Conservation (phyloP, 192 early-diverging fungal genomes). For the Thamnidium elegans region DNA sequence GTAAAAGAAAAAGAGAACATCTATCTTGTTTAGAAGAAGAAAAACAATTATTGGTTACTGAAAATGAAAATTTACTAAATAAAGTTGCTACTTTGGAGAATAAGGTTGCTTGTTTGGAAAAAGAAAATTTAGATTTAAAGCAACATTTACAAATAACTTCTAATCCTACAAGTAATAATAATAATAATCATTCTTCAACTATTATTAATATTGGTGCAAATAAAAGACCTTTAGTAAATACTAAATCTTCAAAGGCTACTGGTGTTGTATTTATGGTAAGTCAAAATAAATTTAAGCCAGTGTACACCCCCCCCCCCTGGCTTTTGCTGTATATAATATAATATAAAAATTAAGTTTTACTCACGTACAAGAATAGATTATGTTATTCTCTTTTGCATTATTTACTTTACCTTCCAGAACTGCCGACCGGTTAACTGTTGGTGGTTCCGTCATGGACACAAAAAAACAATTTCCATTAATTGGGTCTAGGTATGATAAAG, state of each 20-base stretch:
- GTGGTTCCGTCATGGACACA: slow-evolving; percentile 29
- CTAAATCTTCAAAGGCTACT: slow-evolving; percentile 44
- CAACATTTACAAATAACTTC: slow-evolving; percentile 25
- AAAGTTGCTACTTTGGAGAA: slow-evolving; percentile 58
- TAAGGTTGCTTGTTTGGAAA: slow-evolving; percentile 53
- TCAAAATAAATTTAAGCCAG: neutral
- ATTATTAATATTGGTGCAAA: too few relatives aligned
- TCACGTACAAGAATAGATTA: slow-evolving; percentile 48
- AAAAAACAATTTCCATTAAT: slow-evolving; percentile 30
- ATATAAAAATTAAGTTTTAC: too few relatives aligned
- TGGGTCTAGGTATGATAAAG: slow-evolving; percentile 31
- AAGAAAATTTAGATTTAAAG: slow-evolving; percentile 49
- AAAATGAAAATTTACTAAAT: slow-evolving; percentile 60
- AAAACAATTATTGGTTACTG: slow-evolving; percentile 43
- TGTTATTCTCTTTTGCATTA: slow-evolving; percentile 82
- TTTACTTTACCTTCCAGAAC: slow-evolving; percentile 66
- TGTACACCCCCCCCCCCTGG: too few relatives aligned
- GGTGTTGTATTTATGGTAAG: slow-evolving; percentile 62
- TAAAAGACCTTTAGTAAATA: neutral
- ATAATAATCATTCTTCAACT: neutral
- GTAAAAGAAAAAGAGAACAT: slow-evolving; percentile 90
- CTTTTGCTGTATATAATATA: too few relatives aligned
- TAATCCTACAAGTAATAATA: slow-evolving; percentile 17
- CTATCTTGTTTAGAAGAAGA: slow-evolving; percentile 68
- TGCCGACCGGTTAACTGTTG: slow-evolving; percentile 45